A percentile compares a stretch with the other conserved stretches of the same genome.
These are phyloP conservation scores for Trametes gibbosa DNA, from an alignment of 768 basidiomycete species.

Conservation along the genomic window DNA sequence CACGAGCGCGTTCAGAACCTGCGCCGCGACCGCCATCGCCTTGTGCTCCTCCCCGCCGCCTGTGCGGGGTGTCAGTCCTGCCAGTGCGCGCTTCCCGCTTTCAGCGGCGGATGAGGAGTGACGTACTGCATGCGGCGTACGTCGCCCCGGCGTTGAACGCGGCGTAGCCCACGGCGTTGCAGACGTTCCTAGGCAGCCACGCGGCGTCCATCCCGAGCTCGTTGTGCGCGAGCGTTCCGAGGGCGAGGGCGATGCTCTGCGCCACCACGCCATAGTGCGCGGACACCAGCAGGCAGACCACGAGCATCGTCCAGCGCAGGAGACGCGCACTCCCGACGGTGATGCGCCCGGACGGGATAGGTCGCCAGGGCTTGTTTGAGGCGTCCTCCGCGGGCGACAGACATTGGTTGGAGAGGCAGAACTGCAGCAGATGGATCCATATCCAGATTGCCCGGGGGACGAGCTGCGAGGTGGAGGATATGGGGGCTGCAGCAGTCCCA, in stretches of 20 bases:
- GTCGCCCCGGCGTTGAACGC: slow-evolving; percentile 37
- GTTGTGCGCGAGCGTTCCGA: slow-evolving; percentile 30
- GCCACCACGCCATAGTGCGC: slow-evolving; percentile 8
- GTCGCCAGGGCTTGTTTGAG: slow-evolving; percentile 36
- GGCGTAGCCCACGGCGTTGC: slow-evolving; percentile 32
- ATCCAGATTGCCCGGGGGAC: slow-evolving; percentile 26
- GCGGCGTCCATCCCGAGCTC: slow-evolving; percentile 28
- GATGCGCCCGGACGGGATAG: slow-evolving; percentile 36
- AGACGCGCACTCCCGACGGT: slow-evolving; percentile 18
- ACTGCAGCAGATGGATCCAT: slow-evolving; percentile 34
- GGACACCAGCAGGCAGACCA: slow-evolving; percentile 27
- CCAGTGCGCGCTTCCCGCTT: not conserved
- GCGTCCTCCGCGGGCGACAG: slow-evolving; percentile 30
- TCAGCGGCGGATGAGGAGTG: not conserved
- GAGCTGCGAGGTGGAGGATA: not conserved
- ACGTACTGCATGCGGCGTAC: slow-evolving; percentile 20
- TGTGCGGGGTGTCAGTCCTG: not conserved
- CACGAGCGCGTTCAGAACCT: slow-evolving; percentile 5
- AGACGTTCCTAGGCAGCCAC: slow-evolving; percentile 31
- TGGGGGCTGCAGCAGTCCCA: slow-evolving; percentile 17
- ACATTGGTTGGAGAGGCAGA: slow-evolving; percentile 34
- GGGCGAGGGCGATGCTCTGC: slow-evolving; percentile 24
- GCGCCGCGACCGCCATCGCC: not conserved
- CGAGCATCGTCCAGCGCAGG: slow-evolving; percentile 34
- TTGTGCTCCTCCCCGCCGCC: not conserved